These are phyloP conservation scores for Penicillium waksmanii DNA, from an alignment of 495 filamentous ascomycete species.

Conservation along the genomic window DNA sequence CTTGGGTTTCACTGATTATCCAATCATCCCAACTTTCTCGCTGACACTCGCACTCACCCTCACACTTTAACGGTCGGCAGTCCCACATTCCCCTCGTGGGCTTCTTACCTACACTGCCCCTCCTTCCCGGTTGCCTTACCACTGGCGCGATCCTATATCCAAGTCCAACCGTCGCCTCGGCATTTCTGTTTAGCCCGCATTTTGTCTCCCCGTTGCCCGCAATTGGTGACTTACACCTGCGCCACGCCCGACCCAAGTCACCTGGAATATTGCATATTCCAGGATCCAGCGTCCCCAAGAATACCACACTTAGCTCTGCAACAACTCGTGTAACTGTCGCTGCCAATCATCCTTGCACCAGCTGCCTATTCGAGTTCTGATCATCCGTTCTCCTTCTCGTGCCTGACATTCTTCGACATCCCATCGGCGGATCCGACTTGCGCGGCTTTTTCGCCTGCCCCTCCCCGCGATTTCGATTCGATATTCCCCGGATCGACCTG, in stretches of 20 bases:
- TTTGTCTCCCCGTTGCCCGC: slow-evolving; percentile 2
- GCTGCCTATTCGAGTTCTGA: slow-evolving; percentile 11
- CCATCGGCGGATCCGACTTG: slow-evolving; percentile 1
- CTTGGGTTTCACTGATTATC: not conserved
- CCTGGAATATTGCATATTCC: not conserved
- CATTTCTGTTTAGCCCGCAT: slow-evolving; percentile 23
- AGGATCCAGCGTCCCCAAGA: slow-evolving; percentile 7
- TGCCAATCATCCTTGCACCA: slow-evolving; percentile 16
- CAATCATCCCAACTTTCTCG: not conserved
- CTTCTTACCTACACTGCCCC: slow-evolving; percentile 7
- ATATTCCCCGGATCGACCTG: slow-evolving; percentile 11
- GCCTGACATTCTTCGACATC: slow-evolving; percentile 14
- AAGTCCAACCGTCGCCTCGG: slow-evolving; percentile 21
- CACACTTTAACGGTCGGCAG: slow-evolving; percentile 4
- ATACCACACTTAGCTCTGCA: slow-evolving; percentile 3
- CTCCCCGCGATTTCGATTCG: slow-evolving; percentile 14
- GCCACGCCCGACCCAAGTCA: slow-evolving; percentile 18
- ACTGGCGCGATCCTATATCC: slow-evolving; percentile 14
- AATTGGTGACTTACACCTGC: slow-evolving; percentile 15
- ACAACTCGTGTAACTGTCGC: slow-evolving; percentile 14
- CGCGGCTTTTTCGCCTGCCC: slow-evolving; percentile 1
- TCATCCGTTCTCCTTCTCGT: slow-evolving; percentile 11
- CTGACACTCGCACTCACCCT: not conserved
- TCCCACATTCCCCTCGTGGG: slow-evolving; percentile 3
- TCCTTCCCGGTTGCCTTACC: slow-evolving; percentile 10